Conservation (phyloP, 192 early-diverging fungal genomes). For the Piromyces sp. region DNA sequence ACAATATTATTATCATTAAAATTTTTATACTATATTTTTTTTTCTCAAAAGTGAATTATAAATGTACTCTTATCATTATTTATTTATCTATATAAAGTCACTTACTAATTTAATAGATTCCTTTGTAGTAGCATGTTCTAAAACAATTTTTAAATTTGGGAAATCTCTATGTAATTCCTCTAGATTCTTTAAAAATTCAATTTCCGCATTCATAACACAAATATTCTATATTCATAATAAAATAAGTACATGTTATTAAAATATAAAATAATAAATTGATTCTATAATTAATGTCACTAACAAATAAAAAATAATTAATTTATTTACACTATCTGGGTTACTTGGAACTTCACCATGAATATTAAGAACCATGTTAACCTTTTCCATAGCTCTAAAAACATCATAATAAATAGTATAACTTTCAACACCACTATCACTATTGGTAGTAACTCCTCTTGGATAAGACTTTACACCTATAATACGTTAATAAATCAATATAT, state of each 20-base stretch:
- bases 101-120: conserved; percentile 75
- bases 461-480: conserved; percentile 71
- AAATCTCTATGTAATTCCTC: conserved; percentile 72
- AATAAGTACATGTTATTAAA: neutral
- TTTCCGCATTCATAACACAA: conserved; percentile 92
- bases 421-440: conserved; percentile 89
- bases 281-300: no score
- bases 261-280: neutral
- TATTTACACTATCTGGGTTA: conserved; percentile 49
- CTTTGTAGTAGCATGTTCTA: conserved; percentile 90
- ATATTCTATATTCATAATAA: conserved; percentile 33
- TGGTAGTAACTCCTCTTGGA: conserved; percentile 91
- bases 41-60: no score
- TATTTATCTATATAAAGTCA: no score
- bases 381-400: conserved; percentile 89
- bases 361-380: conserved; percentile 80
- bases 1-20: no score
- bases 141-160: conserved; percentile 82
- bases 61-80: no score
- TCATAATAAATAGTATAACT: conserved; percentile 73
- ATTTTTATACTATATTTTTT: no score
- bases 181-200: conserved; percentile 71
- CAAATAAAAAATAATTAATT: no score
- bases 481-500: neutral
- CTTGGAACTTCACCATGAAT: conserved; percentile 89